phyloP scores from a whole-genome alignment of 2,329 filamentous ascomycete species.

The Thermothelomyces thermophilus region DNA sequence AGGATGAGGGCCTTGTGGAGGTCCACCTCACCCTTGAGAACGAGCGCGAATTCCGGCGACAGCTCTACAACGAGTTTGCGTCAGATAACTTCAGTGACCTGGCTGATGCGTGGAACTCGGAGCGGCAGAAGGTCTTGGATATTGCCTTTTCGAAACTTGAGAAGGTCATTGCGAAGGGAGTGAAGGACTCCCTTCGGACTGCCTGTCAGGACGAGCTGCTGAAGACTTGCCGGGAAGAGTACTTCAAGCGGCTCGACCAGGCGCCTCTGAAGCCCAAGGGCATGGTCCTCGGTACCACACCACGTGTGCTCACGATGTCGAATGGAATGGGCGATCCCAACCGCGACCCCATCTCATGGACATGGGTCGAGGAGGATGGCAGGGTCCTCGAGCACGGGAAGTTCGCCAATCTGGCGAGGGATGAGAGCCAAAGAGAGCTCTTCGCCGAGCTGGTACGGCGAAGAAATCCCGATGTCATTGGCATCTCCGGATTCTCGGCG shows the following conservation, averaged over 20 bases:
- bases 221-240: slow-evolving; percentile 82
- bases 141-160: slow-evolving; percentile 75
- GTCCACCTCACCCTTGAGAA: slow-evolving; percentile 74
- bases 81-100: slow-evolving; percentile 94
- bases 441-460: slow-evolving; percentile 76
- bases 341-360: slow-evolving; percentile 81
- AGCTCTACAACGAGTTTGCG: slow-evolving; percentile 75
- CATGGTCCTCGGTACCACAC: slow-evolving; percentile 79
- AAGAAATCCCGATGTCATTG: slow-evolving; percentile 82
- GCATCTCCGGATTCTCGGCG: slow-evolving; percentile 79
- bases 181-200: slow-evolving; percentile 89
- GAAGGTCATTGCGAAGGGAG: slow-evolving; percentile 76
- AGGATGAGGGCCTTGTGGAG: slow-evolving; percentile 86
- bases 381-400: slow-evolving; percentile 84
- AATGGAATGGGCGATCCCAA: slow-evolving; percentile 69
- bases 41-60: slow-evolving; percentile 66
- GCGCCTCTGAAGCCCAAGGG: slow-evolving; percentile 93
- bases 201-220: slow-evolving; percentile 91
- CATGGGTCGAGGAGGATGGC: slow-evolving; percentile 89
- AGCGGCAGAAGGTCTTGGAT: slow-evolving; percentile 79
- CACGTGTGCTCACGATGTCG: slow-evolving; percentile 79
- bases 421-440: slow-evolving; percentile 57
- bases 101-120: slow-evolving; percentile 89
- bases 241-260: slow-evolving; percentile 84
- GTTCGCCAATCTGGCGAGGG: slow-evolving; percentile 69